Base-by-base conservation (phyloP, 225 moss, liverwort and hornwort genomes). In the Pseudoscleropodium purum region DNA sequence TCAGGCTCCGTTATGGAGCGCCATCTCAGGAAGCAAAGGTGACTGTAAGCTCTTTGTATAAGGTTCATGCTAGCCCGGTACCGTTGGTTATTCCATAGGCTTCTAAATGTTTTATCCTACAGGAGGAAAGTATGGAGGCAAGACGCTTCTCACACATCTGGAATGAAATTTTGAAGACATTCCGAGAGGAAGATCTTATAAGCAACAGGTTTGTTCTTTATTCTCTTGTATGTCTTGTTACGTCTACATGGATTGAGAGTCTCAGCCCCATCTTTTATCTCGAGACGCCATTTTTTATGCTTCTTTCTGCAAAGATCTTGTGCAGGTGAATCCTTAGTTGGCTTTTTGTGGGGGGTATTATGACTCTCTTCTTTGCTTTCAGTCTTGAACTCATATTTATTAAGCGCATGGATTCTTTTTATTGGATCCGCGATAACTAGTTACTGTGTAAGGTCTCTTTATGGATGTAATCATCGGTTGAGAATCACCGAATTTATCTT, bases 131-230 rank as follows among this genome's bases (percentile, higher is more conserved):
- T 43, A 87, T 96, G 88, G 97, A 99, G 90, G 84, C 85, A 31
- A 95, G 92, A 89, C 96, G 93, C 82, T 99, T 99, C 91, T 94
- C 96, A 82, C 94, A 95, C 60, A 88, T 97, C 31, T 99, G 99
- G 99, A 99, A 97, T 84, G 94, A 97, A 88, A 97, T 99, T 79
- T 89, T 99, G 79, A 90, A 87, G 70, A 97, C 94, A 47, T 97
- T 99, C 73, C 97, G 97, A 52, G 99, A 99, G 92, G 99, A 99
- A 88, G 99, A 99, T 89, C 90, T 99, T 37, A 93, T 99, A 60
- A 96, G 93, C 88, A 94, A 99, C 92, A 96, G 96, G 97, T 96
- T 75, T 77, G 60, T 70, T 89, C 87, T 87, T 88, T 69, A 18
- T 76, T 81, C 85, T 80, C 73, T 72, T 87, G 72, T 12, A 27